These are phyloP conservation scores for Hysterangium stoloniferum DNA, from an alignment of 768 basidiomycete genomes.

Conservation along the genomic window DNA sequence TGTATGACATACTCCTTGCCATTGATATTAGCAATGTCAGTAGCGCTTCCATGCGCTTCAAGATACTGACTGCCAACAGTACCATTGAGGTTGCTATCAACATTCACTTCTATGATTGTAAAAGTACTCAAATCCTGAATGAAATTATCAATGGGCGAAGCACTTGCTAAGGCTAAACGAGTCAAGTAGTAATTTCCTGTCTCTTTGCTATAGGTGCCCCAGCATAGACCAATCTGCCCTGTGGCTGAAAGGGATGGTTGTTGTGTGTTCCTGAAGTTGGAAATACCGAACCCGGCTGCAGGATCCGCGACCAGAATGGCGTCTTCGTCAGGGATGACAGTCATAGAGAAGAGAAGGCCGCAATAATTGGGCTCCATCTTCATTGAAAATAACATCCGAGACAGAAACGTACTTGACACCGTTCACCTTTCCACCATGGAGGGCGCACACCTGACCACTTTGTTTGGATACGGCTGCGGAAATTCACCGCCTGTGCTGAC, in stretches of 20 bases:
- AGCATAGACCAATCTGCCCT: conserved; percentile 26
- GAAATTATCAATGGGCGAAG: not conserved
- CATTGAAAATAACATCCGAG: conserved; percentile 16
- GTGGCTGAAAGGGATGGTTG: conserved; percentile 14
- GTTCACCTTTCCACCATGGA: conserved; percentile 38
- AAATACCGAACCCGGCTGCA: conserved; percentile 23
- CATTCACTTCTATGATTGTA: conserved; percentile 37
- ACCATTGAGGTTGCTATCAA: conserved; percentile 37
- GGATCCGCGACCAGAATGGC: conserved; percentile 23
- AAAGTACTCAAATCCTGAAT: conserved; percentile 9
- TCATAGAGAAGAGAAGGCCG: conserved; percentile 41
- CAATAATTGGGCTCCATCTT: conserved; percentile 20
- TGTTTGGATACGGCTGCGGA: conserved; percentile 30
- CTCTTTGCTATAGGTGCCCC: conserved; percentile 22
- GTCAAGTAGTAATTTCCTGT: conserved; percentile 27
- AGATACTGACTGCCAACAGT: conserved; percentile 29
- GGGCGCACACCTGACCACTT: conserved; percentile 27
- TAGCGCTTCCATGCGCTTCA: not conserved
- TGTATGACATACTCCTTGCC: not conserved
- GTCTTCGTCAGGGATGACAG: conserved; percentile 23
- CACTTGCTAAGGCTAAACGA: not conserved
- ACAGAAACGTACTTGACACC: conserved; percentile 29
- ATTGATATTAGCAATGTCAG: not conserved
- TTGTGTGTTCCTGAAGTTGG: conserved; percentile 20
- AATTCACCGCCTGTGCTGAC: conserved; percentile 20